phyloP scores from a whole-genome alignment of 2,329 filamentous ascomycete species.

The Talaromyces sp. region DNA sequence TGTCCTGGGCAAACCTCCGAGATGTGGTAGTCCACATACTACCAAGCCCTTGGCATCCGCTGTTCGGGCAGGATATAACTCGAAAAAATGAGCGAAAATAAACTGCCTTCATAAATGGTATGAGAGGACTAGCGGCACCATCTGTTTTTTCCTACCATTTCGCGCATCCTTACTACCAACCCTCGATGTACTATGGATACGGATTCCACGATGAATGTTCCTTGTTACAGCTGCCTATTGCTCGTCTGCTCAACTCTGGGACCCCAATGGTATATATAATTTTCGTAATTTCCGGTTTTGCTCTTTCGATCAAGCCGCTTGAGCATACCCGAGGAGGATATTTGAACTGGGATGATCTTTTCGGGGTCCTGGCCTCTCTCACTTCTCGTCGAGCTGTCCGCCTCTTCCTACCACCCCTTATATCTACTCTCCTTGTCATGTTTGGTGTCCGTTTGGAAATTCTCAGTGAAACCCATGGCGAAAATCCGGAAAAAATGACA shows the following conservation, averaged over 20 bases:
- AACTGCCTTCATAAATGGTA: background rate
- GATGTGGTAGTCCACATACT: background rate
- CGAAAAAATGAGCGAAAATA: background rate
- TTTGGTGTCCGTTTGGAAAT: background rate
- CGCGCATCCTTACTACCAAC: background rate
- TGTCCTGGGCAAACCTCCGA: background rate
- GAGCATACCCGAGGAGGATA: background rate
- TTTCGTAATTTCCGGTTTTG: background rate
- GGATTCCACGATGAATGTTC: background rate
- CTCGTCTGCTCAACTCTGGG: background rate
- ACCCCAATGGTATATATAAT: background rate
- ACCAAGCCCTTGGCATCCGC: background rate
- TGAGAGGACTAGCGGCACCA: background rate
- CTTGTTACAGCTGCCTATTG: background rate
- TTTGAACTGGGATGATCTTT: background rate
- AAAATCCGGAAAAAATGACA: background rate
- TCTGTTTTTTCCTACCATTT: background rate
- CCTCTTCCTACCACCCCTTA: background rate
- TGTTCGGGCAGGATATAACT: background rate
- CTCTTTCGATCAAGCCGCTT: background rate
- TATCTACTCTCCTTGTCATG: background rate
- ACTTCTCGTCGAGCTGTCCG: background rate
- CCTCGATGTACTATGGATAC: background rate
- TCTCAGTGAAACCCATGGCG: background rate
- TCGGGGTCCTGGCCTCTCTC: background rate